Base-by-base conservation (phyloP, 441 rosid genomes). In the Erysimum cheiri region DNA sequence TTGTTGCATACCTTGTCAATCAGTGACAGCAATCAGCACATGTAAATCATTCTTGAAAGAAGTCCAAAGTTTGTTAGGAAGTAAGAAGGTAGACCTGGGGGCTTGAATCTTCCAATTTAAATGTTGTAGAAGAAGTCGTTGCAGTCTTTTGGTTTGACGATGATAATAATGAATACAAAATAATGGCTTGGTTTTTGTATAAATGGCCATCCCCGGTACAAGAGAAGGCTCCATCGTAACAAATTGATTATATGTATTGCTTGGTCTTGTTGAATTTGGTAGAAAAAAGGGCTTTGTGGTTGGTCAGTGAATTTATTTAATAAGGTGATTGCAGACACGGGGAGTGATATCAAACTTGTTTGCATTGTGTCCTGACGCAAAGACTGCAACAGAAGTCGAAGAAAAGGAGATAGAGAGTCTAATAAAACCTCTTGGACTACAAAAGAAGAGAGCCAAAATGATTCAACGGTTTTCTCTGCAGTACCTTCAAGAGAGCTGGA, bases 401-500 rank as follows among this genome's bases (percentile, higher is more conserved):
- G 39, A 56, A 0, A 63, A 57, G 28, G 83, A 83, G 57, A 80
- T 85, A 41, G 85, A 83, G 74, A 78, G 74, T 19, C 24, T 77
- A 11, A 89, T 86, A 73, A 40, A 64, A 71, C 55, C 81, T 43
- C 84, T 92, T 53, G 95, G 96, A 44, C 33, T 89, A 35, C 85
- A 83, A 8, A 84, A 22, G 72, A 85, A 84, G 78, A 81, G 96
- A 78, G 80, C 95, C 12, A 48, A 49, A 17, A 80, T 76, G 87
- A 84, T 92, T 57, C 77, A 77, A 33, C 78, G 85, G 17, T 54
- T 88, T 35, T 92, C 93, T 10, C 50, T 24, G 1, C 88, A 86
- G 75, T 90, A 90, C 79, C 81, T 92, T n/a, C 74, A 59, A 52
- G 86, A 85, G 61, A 74, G 32, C 43, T 88, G 98, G 94, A 90